These are phyloP conservation scores for Trametes meyenii DNA, from an alignment of 768 basidiomycete genomes.

Conservation along the genomic window DNA sequence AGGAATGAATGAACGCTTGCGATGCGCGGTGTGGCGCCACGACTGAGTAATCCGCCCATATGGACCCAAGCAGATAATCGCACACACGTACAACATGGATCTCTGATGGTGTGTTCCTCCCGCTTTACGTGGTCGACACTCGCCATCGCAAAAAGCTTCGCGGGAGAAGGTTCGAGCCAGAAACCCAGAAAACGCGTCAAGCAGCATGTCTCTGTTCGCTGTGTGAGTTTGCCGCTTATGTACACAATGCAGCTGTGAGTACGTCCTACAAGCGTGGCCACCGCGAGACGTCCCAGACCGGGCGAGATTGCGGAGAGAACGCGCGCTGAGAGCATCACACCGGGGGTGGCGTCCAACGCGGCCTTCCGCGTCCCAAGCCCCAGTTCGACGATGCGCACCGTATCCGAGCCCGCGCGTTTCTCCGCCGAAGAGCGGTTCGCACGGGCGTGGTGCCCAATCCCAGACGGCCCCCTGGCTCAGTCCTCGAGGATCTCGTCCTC, in stretches of 20 bases:
- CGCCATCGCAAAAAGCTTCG: conserved; percentile 13
- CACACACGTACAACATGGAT: not conserved
- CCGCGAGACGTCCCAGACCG: not conserved
- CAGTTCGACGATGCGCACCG: not conserved
- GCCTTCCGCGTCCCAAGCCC: not conserved
- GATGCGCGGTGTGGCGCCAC: no score
- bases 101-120: conserved; percentile 1
- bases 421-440: not conserved
- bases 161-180: conserved; percentile 20
- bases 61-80: not conserved
- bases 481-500: conserved; percentile 70
- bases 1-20: no score
- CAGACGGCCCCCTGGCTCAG: conserved; percentile 22
- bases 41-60: no score
- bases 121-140: no score
- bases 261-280: not conserved
- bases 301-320: not conserved
- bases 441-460: conserved; percentile 10
- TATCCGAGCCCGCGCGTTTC: not conserved
- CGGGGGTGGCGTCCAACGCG: not conserved
- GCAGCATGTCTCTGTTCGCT: not conserved
- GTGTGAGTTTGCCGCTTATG: not conserved
- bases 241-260: not conserved
- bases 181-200: not conserved
- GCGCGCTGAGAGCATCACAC: not conserved